These are phyloP conservation scores for Pugionium cornutum DNA, from an alignment of 345 rosid species.

Conservation along the genomic window DNA sequence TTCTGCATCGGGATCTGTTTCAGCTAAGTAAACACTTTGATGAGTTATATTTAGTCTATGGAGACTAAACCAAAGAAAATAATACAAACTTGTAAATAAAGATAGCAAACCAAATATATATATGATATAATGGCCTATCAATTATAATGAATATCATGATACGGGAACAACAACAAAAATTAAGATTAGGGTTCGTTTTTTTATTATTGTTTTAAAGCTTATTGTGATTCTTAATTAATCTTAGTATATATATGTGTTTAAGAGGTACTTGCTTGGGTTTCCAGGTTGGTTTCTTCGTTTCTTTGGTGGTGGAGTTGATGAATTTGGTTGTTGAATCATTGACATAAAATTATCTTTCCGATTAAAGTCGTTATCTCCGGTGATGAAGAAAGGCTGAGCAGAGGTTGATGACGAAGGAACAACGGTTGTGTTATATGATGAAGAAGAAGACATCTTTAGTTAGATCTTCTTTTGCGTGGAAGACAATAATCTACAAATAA, in stretches of 20 bases:
- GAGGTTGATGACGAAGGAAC: conserved; percentile 41
- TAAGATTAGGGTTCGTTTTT: conserved; percentile 23
- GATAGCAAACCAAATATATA: not conserved
- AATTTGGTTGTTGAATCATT: conserved; percentile 45
- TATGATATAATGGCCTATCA: not conserved
- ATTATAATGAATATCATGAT: conserved; percentile 13
- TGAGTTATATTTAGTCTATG: not conserved
- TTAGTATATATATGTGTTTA: conserved; percentile 6
- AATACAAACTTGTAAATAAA: conserved; percentile 1
- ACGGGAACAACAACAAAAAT: not conserved
- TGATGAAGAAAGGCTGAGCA: conserved; percentile 40
- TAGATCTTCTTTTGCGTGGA: conserved; percentile 28
- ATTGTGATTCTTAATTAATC: not conserved
- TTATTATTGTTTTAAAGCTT: conserved; percentile 7
- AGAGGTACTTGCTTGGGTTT: conserved; percentile 70
- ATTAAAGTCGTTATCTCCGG: conserved; percentile 44
- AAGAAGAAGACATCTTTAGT: conserved; percentile 49
- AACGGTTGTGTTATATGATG: conserved; percentile 41
- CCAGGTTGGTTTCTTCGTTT: conserved; percentile 82
- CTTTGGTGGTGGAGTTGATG: conserved; percentile 58
- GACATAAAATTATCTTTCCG: conserved; percentile 50
- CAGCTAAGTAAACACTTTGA: too few species aligned
- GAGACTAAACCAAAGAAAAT: not conserved
- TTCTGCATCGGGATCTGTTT: too few species aligned
- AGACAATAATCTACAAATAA: conserved; percentile 35